A percentile compares a stretch with the other conserved stretches of the same genome.
phyloP scores from a whole-genome alignment of 768 basidiomycete species.

The Filobasidium floriforme region DNA sequence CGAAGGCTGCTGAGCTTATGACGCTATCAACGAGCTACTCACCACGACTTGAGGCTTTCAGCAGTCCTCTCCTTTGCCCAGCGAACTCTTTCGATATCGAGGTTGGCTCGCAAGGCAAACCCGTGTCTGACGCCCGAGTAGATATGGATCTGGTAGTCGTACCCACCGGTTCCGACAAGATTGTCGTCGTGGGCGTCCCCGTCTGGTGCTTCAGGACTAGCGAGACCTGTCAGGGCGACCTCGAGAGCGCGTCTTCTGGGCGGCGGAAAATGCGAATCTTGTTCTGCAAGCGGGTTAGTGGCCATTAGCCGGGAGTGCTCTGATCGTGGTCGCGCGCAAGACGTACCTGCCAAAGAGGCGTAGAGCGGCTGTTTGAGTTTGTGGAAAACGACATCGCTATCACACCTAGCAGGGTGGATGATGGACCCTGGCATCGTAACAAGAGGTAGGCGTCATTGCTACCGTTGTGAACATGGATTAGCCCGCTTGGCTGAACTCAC shows the following conservation, averaged over 20 bases:
- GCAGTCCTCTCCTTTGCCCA: conserved; percentile 21
- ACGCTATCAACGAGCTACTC: neutral
- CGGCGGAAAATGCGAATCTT: conserved; percentile 26
- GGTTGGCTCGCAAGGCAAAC: conserved; percentile 22
- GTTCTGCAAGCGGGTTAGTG: conserved; percentile 16
- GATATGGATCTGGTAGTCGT: conserved; percentile 22
- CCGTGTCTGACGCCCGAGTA: conserved; percentile 24
- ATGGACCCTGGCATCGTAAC: conserved; percentile 25
- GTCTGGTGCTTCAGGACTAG: conserved; percentile 22
- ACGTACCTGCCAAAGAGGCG: conserved; percentile 25
- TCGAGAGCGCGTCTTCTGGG: conserved; percentile 16
- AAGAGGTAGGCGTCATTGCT: neutral
- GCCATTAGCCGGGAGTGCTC: neutral
- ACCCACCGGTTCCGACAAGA: conserved; percentile 19
- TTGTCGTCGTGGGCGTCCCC: conserved; percentile 19
- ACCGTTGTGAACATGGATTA: neutral
- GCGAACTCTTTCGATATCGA: conserved; percentile 15
- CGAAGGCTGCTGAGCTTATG: too few species aligned
- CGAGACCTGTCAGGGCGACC: conserved; percentile 16
- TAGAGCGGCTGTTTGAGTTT: conserved; percentile 31
- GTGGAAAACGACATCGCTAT: conserved; percentile 28
- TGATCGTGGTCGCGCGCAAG: neutral
- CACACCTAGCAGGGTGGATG: conserved; percentile 32
- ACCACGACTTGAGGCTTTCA: conserved; percentile 9
- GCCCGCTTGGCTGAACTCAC: conserved; percentile 7